phyloP scores from a whole-genome alignment of 2,329 filamentous ascomycete species.

The Aspergillus floridensis region DNA sequence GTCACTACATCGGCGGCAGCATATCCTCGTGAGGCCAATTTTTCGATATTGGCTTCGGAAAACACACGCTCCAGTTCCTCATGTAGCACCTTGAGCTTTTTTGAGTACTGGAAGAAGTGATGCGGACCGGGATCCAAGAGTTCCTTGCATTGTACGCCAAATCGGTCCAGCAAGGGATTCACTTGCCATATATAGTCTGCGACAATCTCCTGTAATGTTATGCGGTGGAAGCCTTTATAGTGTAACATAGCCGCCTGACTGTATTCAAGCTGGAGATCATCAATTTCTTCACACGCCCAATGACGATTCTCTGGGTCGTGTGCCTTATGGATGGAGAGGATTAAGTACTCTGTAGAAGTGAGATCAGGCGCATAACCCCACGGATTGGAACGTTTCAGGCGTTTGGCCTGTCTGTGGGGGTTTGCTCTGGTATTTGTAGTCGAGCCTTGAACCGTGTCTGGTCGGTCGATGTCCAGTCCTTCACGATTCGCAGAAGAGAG shows the following conservation, averaged over 20 bases:
- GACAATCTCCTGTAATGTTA: slow-evolving; percentile 36
- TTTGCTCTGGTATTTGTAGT: not conserved
- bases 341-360: slow-evolving; percentile 33
- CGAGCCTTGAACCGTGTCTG: no score
- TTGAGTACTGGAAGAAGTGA: not conserved
- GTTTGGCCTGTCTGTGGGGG: slow-evolving; percentile 7
- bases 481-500: not conserved
- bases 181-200: slow-evolving; percentile 39
- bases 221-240: slow-evolving; percentile 15
- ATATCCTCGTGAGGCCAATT: slow-evolving; percentile 34
- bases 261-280: slow-evolving; percentile 11
- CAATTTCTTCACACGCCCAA: slow-evolving; percentile 8
- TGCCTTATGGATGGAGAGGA: slow-evolving; percentile 28
- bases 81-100: slow-evolving; percentile 17
- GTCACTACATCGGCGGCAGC: slow-evolving; percentile 40
- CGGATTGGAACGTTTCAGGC: not conserved
- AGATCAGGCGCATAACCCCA: slow-evolving; percentile 2
- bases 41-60: slow-evolving; percentile 24
- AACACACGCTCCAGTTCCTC: slow-evolving; percentile 35
- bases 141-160: not conserved
- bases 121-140: not conserved
- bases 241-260: slow-evolving; percentile 8
- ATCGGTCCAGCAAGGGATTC: slow-evolving; percentile 27
- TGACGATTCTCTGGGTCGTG: slow-evolving; percentile 3
- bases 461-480: not conserved